Base-by-base conservation (phyloP, 2,329 filamentous ascomycete species). In the Fusarium sp. region DNA sequence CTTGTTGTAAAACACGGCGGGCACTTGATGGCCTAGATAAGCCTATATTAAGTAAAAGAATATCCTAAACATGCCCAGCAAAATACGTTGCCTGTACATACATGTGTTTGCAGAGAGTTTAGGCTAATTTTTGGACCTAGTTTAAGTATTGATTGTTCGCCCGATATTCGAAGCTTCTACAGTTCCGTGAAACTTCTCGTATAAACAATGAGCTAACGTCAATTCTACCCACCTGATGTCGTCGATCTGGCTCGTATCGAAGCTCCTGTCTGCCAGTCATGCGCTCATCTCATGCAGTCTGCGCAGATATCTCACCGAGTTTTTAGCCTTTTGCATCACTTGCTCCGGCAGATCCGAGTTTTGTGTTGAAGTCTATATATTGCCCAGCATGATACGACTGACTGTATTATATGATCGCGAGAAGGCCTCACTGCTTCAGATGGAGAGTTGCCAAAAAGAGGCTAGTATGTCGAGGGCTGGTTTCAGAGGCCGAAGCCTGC, bases 241-340 rank as follows among this genome's bases (percentile, higher is more conserved):
- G 47, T 53, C 42, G 53, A 51, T 72, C 53, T 68, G 24, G 45
- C 48, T 72, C 69, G 69, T 72, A 72, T 72, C 30, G 24, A 33
- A 30, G n/a, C 30, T 28, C 14, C 33, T 38, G 36, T 47, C 38
- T 36, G 18, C 10, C n/a, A n/a, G 31, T 58, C n/a, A 50, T 58
- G 58, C 58, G 42, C 65, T 38, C 30, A 65, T 50, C 65, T 38
- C 30, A 65, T 50, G 28, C 16, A 51, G 50, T 16, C 22, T 61
- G 26, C 22, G 36, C 31, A 44, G 8, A 61, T 22, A 30, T 16
- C 18, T 4, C 26, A 45, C 42, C 38, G n/a, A 14, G 20, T 7
- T 18, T 33, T 16, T 60, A 20, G 20, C 20, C 12, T 41, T n/a
- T 47, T 61, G 47, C 22, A 42, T 41, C 47, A 16, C 31, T 31